phyloP scores from a whole-genome alignment of 1,284 basidiomycete species.

The Butyriboletus appendiculatus region DNA sequence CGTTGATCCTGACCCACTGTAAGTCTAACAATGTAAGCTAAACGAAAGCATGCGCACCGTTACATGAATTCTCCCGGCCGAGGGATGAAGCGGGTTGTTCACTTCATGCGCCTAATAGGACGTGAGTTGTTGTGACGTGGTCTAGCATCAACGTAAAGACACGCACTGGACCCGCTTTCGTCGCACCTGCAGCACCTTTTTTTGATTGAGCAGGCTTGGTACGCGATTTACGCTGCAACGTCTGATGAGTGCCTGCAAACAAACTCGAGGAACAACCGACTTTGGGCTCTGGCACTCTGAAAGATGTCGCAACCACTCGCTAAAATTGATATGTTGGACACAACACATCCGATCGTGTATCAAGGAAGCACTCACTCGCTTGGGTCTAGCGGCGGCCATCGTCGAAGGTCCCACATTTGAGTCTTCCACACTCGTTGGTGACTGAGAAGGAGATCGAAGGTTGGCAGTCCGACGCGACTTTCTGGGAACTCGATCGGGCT shows the following conservation, averaged over 20 bases:
- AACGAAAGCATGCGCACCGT: background rate
- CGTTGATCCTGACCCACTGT: background rate
- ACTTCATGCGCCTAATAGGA: background rate
- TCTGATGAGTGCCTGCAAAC: background rate
- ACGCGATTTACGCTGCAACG: background rate
- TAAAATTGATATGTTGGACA: background rate
- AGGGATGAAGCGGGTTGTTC: background rate
- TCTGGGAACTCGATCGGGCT: background rate
- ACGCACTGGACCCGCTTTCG: background rate
- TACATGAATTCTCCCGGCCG: background rate
- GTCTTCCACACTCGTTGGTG: background rate
- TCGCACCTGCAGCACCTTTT: background rate
- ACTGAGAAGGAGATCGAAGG: background rate
- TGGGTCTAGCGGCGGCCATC: background rate
- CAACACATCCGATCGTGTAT: background rate
- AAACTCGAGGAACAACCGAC: background rate
- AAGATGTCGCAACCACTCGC: background rate
- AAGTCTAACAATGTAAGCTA: background rate
- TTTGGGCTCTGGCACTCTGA: background rate
- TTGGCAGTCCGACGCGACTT: background rate
- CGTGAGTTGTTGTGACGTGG: background rate
- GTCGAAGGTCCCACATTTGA: background rate
- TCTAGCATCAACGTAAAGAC: too few relatives aligned
- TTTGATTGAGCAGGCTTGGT: background rate
- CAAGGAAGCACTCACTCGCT: background rate